Conservation (phyloP, 2,329 filamentous ascomycete genomes). For the Beauveria bassiana region DNA sequence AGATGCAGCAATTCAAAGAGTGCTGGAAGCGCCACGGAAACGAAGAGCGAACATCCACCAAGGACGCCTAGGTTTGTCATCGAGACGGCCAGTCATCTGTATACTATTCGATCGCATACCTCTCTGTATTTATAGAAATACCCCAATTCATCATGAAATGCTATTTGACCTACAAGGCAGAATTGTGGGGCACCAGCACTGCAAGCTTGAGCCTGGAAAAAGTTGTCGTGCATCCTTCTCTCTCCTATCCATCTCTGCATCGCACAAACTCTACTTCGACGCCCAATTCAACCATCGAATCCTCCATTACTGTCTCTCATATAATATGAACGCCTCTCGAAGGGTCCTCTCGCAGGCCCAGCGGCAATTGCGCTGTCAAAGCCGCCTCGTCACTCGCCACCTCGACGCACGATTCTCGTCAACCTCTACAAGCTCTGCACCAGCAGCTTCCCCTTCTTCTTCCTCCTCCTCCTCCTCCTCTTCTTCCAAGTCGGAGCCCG, state of each 20-base stretch:
- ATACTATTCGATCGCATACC: not conserved
- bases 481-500: not conserved
- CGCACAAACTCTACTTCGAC: not conserved
- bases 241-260: not conserved
- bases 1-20: constrained; percentile 86
- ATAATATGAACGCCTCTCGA: constrained; percentile 3
- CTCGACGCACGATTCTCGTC: not conserved
- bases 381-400: not conserved
- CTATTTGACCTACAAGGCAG: not conserved
- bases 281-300: not conserved
- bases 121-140: not conserved
- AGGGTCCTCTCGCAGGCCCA: not conserved
- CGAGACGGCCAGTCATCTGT: not conserved
- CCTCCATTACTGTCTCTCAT: not conserved
- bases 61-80: constrained; percentile 45
- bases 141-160: not conserved
- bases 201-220: not conserved
- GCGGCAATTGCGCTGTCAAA: not conserved
- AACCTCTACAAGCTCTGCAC: not conserved
- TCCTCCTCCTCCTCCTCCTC: not conserved
- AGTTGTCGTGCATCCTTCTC: not conserved
- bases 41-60: constrained; percentile 69
- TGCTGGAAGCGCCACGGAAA: constrained; percentile 93
- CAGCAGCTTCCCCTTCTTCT: not conserved
- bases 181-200: not conserved